Conservation (phyloP, 2,329 filamentous ascomycete species). For the Colletotrichum chlorophyti region DNA sequence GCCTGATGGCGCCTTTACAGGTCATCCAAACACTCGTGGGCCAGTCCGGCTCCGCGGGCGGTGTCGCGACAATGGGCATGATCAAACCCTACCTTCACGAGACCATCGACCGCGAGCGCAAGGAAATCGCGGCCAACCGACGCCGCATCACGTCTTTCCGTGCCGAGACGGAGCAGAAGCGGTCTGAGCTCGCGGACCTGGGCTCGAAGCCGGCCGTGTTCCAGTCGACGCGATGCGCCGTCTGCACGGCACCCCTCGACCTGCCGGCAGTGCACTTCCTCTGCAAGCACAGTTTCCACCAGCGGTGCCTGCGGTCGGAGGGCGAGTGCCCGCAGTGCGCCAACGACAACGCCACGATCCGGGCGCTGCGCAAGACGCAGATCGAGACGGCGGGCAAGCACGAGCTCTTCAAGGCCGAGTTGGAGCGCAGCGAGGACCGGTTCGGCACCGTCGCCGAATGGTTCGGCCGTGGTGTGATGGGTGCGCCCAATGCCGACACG, state of each 20-base stretch:
- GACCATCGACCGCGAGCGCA: constrained; percentile 87
- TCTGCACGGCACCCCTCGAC: constrained; percentile 80
- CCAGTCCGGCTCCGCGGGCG: constrained; percentile 48
- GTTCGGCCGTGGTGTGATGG: constrained; percentile 94
- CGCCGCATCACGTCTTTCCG: constrained; percentile 85
- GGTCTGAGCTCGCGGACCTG: constrained; percentile 79
- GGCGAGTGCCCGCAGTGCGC: constrained; percentile 87
- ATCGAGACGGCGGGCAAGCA: constrained; percentile 86
- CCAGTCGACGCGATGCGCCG: constrained; percentile 85
- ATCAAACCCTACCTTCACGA: constrained; percentile 90
- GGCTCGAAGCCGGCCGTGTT: constrained; percentile 84
- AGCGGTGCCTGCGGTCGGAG: constrained; percentile 74
- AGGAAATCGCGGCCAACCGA: constrained; percentile 82
- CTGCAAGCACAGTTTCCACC: constrained; percentile 97
- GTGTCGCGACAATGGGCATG: constrained; percentile 96
- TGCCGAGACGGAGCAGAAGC: constrained; percentile 80
- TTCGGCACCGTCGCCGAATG: constrained; percentile 94
- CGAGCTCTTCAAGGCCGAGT: constrained; percentile 84
- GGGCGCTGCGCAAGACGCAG: constrained; percentile 85
- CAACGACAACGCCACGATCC: constrained; percentile 83
- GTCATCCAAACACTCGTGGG: constrained; percentile 90
- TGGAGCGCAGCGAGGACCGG: constrained; percentile 78
- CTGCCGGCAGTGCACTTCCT: constrained; percentile 93
- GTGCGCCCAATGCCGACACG: constrained; percentile 44
- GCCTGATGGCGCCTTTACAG: constrained; percentile 93